These are phyloP conservation scores for Saccharomycopsis crataegensis DNA, from an alignment of 1,139 yeast species.

Conservation along the genomic window DNA sequence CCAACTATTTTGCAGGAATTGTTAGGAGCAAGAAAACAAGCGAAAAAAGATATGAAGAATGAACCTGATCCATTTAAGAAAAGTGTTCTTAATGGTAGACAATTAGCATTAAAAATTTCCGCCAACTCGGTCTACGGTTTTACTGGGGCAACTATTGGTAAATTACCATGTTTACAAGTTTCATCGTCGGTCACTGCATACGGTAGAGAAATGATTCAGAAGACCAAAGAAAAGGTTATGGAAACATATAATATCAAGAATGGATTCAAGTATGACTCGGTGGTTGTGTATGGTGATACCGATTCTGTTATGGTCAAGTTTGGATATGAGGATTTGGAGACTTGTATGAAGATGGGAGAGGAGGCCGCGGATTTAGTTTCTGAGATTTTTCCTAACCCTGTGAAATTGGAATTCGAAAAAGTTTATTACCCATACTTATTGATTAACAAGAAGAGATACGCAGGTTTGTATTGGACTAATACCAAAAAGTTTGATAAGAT, in stretches of 20 bases:
- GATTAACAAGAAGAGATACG: constrained; percentile 93
- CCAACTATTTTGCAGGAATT: constrained; percentile 90
- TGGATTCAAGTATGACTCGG: constrained; percentile 76
- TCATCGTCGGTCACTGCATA: constrained; percentile 94
- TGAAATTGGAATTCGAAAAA: constrained; percentile 92
- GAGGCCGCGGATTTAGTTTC: constrained; percentile 93
- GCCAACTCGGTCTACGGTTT: constrained; percentile 99
- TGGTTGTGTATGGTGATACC: constrained; percentile 96
- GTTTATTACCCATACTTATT: constrained; percentile 91
- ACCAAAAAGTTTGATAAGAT: constrained; percentile 87
- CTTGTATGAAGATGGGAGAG: constrained; percentile 86
- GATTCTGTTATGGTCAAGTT: constrained; percentile 99
- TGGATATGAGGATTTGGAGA: constrained; percentile 74
- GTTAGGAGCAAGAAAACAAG: constrained; percentile 85
- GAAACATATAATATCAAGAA: constrained; percentile 67
- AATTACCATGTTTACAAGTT: constrained; percentile 91
- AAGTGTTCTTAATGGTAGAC: constrained; percentile 95
- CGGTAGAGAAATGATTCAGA: constrained; percentile 96
- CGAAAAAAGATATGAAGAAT: constrained; percentile 80
- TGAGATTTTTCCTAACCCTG: constrained; percentile 69
- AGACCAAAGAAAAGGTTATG: constrained; percentile 82
- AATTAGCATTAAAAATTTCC: constrained; percentile 88
- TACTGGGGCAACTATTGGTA: constrained; percentile 98
- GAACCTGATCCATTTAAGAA: constrained; percentile 93
- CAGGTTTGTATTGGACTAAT: constrained; percentile 93